These are phyloP conservation scores for Corchorus capsularis DNA, from an alignment of 345 rosid genomes.

Conservation along the genomic window DNA sequence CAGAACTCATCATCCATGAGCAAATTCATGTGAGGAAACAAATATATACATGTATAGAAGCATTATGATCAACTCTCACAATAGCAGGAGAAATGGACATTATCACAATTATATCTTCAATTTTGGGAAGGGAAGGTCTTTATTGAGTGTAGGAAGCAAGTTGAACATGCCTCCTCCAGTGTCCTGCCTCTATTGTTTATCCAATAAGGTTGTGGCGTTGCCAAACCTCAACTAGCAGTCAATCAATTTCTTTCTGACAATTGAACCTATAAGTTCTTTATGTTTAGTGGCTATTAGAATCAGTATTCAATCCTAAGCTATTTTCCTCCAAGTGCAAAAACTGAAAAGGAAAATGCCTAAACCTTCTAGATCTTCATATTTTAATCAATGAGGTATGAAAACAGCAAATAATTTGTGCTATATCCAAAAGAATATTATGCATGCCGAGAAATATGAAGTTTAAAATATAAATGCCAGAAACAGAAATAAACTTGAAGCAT, in stretches of 20 bases:
- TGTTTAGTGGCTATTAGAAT: background rate
- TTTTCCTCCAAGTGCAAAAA: background rate
- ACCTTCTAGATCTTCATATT: background rate
- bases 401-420: background rate
- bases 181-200: too few relatives aligned
- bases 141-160: too few relatives aligned
- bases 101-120: too few relatives aligned
- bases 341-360: background rate
- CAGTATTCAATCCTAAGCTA: slow-evolving; percentile 1
- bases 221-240: background rate
- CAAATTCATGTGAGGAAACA: slow-evolving; percentile 11
- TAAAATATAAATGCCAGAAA: background rate
- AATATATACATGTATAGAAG: background rate
- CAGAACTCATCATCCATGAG: background rate
- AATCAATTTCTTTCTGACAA: background rate
- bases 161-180: too few relatives aligned
- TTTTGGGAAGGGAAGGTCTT: too few relatives aligned
- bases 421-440: background rate
- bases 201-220: too few relatives aligned
- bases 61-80: background rate
- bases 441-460: background rate
- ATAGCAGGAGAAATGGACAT: background rate
- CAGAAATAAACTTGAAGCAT: background rate
- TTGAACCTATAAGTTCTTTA: background rate
- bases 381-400: background rate